A percentile compares a stretch with the other conserved stretches of the same genome.
Evolutionary conservation across 768 basidiomycete species (phyloP).

Genomic region (Lentinula sp.): DNA sequence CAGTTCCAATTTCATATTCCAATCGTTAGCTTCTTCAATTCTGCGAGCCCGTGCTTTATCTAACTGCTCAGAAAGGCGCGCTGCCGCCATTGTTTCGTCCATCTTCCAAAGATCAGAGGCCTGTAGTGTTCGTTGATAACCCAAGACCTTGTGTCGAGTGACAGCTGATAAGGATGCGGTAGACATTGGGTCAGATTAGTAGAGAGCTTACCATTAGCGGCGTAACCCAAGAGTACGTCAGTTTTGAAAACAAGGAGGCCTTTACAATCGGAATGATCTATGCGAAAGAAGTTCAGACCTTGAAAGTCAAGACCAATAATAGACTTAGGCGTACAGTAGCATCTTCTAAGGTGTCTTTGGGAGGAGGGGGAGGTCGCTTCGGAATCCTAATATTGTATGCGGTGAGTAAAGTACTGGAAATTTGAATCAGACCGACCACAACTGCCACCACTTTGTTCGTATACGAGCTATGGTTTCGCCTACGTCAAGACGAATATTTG

Average conservation of each 20-base stretch:
- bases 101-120: slow-evolving; percentile 73
- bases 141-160: slow-evolving; percentile 33
- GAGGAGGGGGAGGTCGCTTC: slow-evolving; percentile 47
- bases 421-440: slow-evolving; percentile 33
- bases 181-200: not conserved
- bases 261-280: slow-evolving; percentile 52
- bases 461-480: slow-evolving; percentile 32
- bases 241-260: slow-evolving; percentile 52
- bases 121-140: slow-evolving; percentile 69
- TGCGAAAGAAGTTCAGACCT: not conserved
- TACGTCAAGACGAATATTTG: slow-evolving; percentile 24
- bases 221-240: slow-evolving; percentile 65
- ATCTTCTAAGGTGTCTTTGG: slow-evolving; percentile 47
- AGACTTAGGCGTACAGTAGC: slow-evolving; percentile 31
- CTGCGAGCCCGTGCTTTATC: slow-evolving; percentile 50
- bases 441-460: slow-evolving; percentile 47
- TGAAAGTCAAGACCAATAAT: not conserved
- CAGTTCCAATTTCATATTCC: slow-evolving; percentile 43
- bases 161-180: not conserved
- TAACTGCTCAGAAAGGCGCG: slow-evolving; percentile 42
- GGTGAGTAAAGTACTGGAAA: not conserved
- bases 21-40: slow-evolving; percentile 42
- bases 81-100: slow-evolving; percentile 41
- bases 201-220: slow-evolving; percentile 39
- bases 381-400: slow-evolving; percentile 42